Percentiles rank a stretch among this genome's conserved stretches.
Conservation (phyloP, 2,329 filamentous ascomycete genomes). For the Aureobasidium sp. region DNA sequence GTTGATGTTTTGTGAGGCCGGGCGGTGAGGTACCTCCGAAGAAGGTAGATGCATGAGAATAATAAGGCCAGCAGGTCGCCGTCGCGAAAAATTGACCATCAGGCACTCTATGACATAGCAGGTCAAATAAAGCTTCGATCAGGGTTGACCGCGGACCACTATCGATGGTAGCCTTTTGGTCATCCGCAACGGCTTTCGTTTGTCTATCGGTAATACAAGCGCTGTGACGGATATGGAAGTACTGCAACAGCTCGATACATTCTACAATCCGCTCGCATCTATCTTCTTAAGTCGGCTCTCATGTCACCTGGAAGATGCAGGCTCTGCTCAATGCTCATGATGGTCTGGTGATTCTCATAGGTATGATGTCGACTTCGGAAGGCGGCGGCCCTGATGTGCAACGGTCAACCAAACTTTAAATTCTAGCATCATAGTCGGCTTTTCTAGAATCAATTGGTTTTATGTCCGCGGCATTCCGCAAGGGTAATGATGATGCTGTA, state of each 20-base stretch:
- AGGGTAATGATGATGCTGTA: background rate
- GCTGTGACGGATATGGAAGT: too few species aligned
- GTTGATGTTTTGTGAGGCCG: background rate
- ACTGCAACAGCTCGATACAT: too few species aligned
- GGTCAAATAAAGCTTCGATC: background rate
- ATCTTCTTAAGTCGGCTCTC: background rate
- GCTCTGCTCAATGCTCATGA: background rate
- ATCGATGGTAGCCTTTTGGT: background rate
- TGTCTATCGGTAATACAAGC: background rate
- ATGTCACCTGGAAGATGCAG: background rate
- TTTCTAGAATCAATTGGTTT: background rate
- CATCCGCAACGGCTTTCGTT: background rate
- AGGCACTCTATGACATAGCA: conserved; percentile 8
- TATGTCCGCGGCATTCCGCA: background rate
- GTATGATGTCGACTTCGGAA: conserved; percentile 4
- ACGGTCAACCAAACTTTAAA: conserved; percentile 1
- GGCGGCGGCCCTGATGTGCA: conserved; percentile 1
- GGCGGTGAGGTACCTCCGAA: background rate
- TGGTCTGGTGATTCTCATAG: too few species aligned
- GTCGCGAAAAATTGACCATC: conserved; percentile 8
- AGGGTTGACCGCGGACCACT: background rate
- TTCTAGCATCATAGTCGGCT: background rate
- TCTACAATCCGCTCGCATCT: background rate
- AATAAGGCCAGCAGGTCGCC: background rate
- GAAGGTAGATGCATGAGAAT: background rate